Base-by-base conservation (phyloP, 345 rosid species). In the Sonneratia caseolaris region DNA sequence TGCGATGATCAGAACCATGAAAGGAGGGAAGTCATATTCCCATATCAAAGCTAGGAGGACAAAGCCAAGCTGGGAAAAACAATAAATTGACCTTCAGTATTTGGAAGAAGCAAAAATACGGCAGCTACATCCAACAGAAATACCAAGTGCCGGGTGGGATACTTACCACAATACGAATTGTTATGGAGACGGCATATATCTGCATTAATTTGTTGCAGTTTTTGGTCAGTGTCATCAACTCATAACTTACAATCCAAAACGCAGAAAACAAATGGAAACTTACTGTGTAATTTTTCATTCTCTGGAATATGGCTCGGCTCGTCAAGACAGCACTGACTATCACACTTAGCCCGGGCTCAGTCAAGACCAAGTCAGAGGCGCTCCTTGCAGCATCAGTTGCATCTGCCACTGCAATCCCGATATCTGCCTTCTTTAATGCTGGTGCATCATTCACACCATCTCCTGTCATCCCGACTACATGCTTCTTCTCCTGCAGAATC, bases 401-500 rank as follows among this genome's bases (percentile, higher is more conserved):
- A 88, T 91, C 97, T 9, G 97, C 88, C 42, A 91, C 98, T 64
- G 98, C 98, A 77, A 94, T 94, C 78, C 96, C 98, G 1, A 94
- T 91, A 80, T 94, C 98, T 65, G 98, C 98, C 83, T 87, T 94
- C 83, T 94, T 94, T 37, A 94, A 78, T 74, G 98, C 98, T 43
- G 97, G 97, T 27, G 98, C 98, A 81, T 94, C 98, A 76, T 94
- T 94, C 78, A 94, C 98, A 74, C 98, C 98, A 78, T 94, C 97
- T 76, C 98, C 98, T 2, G 98, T 94, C 98, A 94, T 94, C 71
- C 98, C 98, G 70, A 93, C 98, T 59, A 93, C 90, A 79, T 93
- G 98, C 78, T 89, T 85, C 87, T 88, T 93, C 80, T 93, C 91
- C 87, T 93, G 98, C 77, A 93, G 79, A 69, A 91, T 88, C 76